Evolutionary conservation across 1,139 yeast species (phyloP).

Genomic region (Suhomyces ambrosiae): DNA sequence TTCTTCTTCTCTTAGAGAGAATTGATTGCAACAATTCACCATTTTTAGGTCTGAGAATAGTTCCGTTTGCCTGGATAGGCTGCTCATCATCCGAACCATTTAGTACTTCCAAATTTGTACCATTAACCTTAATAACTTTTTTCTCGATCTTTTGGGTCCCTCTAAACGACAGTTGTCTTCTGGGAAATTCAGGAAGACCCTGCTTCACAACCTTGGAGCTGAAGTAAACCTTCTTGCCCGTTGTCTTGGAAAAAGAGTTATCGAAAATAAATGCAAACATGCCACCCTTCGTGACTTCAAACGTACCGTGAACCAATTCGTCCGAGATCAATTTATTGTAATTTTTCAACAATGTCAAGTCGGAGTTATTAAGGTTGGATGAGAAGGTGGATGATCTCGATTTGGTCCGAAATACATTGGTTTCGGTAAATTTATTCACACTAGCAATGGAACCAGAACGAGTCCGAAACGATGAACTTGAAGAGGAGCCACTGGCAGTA

Average conservation of each 20-base stretch:
- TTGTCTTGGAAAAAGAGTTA: slow-evolving; percentile 85
- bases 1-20: slow-evolving; percentile 73
- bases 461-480: slow-evolving; percentile 11
- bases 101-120: background rate
- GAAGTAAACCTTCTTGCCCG: slow-evolving; percentile 78
- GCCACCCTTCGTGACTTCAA: slow-evolving; percentile 59
- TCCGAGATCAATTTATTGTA: slow-evolving; percentile 50
- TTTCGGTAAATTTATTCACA: slow-evolving; percentile 41
- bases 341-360: slow-evolving; percentile 41
- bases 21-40: slow-evolving; percentile 74
- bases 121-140: background rate
- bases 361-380: slow-evolving; percentile 38
- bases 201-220: slow-evolving; percentile 46
- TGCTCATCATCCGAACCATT: slow-evolving; percentile 1
- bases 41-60: slow-evolving; percentile 45
- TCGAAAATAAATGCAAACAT: slow-evolving; percentile 89
- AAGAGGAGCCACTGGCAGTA: slow-evolving; percentile 1
- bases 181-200: slow-evolving; percentile 4
- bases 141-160: slow-evolving; percentile 6
- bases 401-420: slow-evolving; percentile 33
- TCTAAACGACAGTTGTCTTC: slow-evolving; percentile 9
- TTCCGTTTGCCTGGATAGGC: slow-evolving; percentile 5
- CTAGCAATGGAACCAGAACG: slow-evolving; percentile 41
- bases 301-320: slow-evolving; percentile 63
- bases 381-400: slow-evolving; percentile 40